Conservation (phyloP, 768 basidiomycete genomes). For the Boletus subcaerulescens region DNA sequence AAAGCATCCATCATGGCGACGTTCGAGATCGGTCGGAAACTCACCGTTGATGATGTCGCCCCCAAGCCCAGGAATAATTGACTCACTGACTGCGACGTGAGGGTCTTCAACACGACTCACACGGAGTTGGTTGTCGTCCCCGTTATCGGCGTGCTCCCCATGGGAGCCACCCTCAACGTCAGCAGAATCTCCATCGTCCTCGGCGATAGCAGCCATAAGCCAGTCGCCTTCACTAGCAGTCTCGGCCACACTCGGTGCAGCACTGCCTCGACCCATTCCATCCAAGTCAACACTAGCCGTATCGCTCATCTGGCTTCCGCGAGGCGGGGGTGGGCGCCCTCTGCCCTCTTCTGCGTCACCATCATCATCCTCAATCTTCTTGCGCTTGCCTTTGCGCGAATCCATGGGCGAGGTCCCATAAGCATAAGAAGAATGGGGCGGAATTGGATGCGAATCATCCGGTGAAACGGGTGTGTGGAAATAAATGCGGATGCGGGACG, state of each 20-base stretch:
- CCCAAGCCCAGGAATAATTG: slow-evolving; percentile 32
- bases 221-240: slow-evolving; percentile 75
- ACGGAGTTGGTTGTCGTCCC: slow-evolving; percentile 44
- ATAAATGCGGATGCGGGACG: slow-evolving; percentile 86
- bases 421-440: slow-evolving; percentile 49
- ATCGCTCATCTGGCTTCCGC: slow-evolving; percentile 46
- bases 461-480: slow-evolving; percentile 87
- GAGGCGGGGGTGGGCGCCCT: slow-evolving; percentile 60
- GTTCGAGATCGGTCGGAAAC: slow-evolving; percentile 38
- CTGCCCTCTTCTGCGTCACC: slow-evolving; percentile 73
- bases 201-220: slow-evolving; percentile 86
- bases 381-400: slow-evolving; percentile 76
- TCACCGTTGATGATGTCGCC: slow-evolving; percentile 49
- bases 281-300: slow-evolving; percentile 54
- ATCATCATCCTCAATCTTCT: slow-evolving; percentile 88
- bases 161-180: slow-evolving; percentile 58
- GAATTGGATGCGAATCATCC: slow-evolving; percentile 76
- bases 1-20: slow-evolving; percentile 44
- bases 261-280: slow-evolving; percentile 56
- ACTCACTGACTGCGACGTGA: slow-evolving; percentile 33
- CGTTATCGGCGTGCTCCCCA: slow-evolving; percentile 43
- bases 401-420: slow-evolving; percentile 48
- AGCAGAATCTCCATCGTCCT: slow-evolving; percentile 58
- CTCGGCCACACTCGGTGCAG: slow-evolving; percentile 63
- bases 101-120: slow-evolving; percentile 42